Conservation (phyloP, 2,329 filamentous ascomycete genomes). For the Pseudopithomyces maydicus region DNA sequence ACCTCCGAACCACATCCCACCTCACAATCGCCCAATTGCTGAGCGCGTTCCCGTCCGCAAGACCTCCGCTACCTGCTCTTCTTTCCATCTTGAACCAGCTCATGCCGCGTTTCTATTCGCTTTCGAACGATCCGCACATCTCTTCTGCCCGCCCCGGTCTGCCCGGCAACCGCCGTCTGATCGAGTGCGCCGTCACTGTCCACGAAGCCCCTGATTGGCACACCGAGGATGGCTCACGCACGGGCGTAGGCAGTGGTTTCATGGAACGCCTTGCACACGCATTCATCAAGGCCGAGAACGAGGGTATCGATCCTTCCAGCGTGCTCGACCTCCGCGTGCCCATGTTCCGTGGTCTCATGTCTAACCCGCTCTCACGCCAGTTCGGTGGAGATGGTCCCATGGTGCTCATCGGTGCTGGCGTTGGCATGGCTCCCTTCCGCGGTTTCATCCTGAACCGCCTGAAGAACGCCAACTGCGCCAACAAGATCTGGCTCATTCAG, state of each 20-base stretch:
- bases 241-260: constrained; percentile 90
- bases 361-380: constrained; percentile 89
- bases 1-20: constrained; percentile 84
- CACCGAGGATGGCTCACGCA: constrained; percentile 63
- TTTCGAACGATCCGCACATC: constrained; percentile 93
- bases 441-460: constrained; percentile 94
- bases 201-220: constrained; percentile 86
- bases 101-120: constrained; percentile 98
- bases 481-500: constrained; percentile 97
- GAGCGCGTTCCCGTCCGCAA: constrained; percentile 87
- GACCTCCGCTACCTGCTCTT: constrained; percentile 82
- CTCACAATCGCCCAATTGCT: constrained; percentile 85
- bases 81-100: constrained; percentile 81
- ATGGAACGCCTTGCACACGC: constrained; percentile 82
- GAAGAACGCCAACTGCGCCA: constrained; percentile 93
- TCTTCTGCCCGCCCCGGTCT: constrained; percentile 71
- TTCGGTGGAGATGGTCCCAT: constrained; percentile 95
- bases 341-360: constrained; percentile 99
- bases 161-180: constrained; percentile 71
- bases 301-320: constrained; percentile 52
- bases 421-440: constrained; percentile 95
- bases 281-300: constrained; percentile 70
- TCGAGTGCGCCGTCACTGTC: constrained; percentile 96
- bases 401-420: constrained; percentile 94
- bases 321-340: constrained; percentile 75